Percentiles rank a stretch among this genome's conserved stretches.
phyloP scores from a whole-genome alignment of 306 rosid genomes.

The Geum urbanum region DNA sequence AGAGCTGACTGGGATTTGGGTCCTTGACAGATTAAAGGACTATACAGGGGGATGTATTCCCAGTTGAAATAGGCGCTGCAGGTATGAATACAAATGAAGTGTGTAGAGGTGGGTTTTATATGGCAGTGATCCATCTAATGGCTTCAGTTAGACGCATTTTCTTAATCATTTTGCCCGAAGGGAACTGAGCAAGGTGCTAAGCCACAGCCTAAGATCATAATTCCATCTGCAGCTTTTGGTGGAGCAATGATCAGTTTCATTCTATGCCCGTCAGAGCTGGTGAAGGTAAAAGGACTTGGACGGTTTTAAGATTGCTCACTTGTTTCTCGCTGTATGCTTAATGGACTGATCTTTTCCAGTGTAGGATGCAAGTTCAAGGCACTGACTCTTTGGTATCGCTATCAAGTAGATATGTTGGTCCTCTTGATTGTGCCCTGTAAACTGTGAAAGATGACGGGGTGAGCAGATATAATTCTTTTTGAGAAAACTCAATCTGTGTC shows the following conservation, averaged over 20 bases:
- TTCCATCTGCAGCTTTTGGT: slow-evolving; percentile 81
- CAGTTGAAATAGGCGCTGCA: slow-evolving; percentile 70
- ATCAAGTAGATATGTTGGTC: slow-evolving; percentile 67
- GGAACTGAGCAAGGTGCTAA: slow-evolving; percentile 52
- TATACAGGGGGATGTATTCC: slow-evolving; percentile 91
- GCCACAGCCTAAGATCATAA: slow-evolving; percentile 62
- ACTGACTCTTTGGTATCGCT: slow-evolving; percentile 64
- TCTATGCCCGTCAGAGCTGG: slow-evolving; percentile 82
- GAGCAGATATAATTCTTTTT: slow-evolving; percentile 36
- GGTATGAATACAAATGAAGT: slow-evolving; percentile 48
- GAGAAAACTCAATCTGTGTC: slow-evolving; percentile 18
- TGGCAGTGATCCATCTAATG: slow-evolving; percentile 11
- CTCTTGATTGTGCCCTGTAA: slow-evolving; percentile 66
- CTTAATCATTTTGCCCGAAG: slow-evolving; percentile 39
- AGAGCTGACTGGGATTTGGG: slow-evolving; percentile 20
- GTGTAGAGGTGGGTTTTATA: slow-evolving; percentile 16
- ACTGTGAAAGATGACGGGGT: slow-evolving; percentile 76
- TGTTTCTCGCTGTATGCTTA: slow-evolving; percentile 23
- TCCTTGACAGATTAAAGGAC: slow-evolving; percentile 76
- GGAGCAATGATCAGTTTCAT: slow-evolving; percentile 88
- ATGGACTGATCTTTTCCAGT: slow-evolving; percentile 55
- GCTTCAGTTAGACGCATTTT: slow-evolving; percentile 11
- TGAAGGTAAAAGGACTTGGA: slow-evolving; percentile 59
- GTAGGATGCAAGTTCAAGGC: slow-evolving; percentile 99
- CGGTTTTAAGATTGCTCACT: slow-evolving; percentile 11